These are phyloP conservation scores for Pisolithus marmoratus DNA, from an alignment of 768 basidiomycete genomes.

Conservation along the genomic window DNA sequence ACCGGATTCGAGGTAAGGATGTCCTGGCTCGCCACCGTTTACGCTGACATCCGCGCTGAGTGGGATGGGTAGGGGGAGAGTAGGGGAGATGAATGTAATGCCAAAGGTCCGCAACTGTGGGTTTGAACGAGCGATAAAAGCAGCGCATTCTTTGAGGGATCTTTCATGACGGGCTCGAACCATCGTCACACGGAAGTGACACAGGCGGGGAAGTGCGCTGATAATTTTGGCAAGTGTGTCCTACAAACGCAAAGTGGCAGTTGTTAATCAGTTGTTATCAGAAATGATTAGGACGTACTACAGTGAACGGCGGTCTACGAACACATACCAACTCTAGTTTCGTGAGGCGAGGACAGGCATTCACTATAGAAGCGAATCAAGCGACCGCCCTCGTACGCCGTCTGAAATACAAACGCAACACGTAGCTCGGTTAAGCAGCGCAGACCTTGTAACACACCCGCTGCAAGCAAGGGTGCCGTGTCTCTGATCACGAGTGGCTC, in stretches of 20 bases:
- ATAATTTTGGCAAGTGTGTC: slow-evolving; percentile 52
- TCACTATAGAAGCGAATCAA: slow-evolving; percentile 60
- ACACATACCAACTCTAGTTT: slow-evolving; percentile 63
- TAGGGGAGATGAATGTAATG: slow-evolving; percentile 59
- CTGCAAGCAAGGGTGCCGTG: slow-evolving; percentile 55
- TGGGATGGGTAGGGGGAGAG: slow-evolving; percentile 43
- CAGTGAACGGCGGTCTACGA: slow-evolving; percentile 66
- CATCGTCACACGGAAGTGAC: slow-evolving; percentile 55
- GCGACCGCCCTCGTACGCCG: slow-evolving; percentile 68
- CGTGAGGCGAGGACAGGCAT: slow-evolving; percentile 58
- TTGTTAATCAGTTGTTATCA: not conserved
- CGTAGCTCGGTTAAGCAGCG: slow-evolving; percentile 52
- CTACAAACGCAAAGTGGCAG: slow-evolving; percentile 9
- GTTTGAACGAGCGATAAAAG: slow-evolving; percentile 57
- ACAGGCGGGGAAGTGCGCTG: slow-evolving; percentile 57
- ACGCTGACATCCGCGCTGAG: slow-evolving; percentile 40
- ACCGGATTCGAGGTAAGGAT: slow-evolving; percentile 37
- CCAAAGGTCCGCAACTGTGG: slow-evolving; percentile 62
- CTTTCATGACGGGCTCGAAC: slow-evolving; percentile 66
- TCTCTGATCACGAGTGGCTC: slow-evolving; percentile 67
- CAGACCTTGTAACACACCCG: slow-evolving; percentile 53
- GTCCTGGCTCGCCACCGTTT: slow-evolving; percentile 19
- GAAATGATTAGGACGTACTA: slow-evolving; percentile 37
- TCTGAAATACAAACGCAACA: slow-evolving; percentile 64
- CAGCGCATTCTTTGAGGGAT: slow-evolving; percentile 50